Evolutionary conservation across 805 yeast species (phyloP).

Genomic region (Candida ascalaphidarum): DNA sequence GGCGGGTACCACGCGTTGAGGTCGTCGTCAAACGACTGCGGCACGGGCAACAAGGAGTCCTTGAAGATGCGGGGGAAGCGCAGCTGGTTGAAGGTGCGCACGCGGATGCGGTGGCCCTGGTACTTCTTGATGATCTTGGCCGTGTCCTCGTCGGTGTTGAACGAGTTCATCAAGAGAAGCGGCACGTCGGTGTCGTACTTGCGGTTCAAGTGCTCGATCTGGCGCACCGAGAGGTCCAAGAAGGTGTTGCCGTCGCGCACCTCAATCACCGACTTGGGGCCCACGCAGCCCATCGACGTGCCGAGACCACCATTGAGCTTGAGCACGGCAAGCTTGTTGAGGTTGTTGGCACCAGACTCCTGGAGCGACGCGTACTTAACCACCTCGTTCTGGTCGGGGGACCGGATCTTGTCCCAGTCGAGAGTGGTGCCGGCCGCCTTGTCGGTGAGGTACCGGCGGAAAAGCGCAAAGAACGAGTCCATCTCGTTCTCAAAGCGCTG

Average conservation of each 20-base stretch:
- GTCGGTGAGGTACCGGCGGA: slow-evolving; percentile 85
- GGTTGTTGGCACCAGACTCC: slow-evolving; percentile 26
- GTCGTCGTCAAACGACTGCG: slow-evolving; percentile 62
- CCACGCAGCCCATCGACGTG: slow-evolving; percentile 99
- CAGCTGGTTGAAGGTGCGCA: slow-evolving; percentile 96
- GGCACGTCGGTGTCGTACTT: slow-evolving; percentile 91
- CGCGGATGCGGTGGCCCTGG: slow-evolving; percentile 91
- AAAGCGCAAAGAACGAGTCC: slow-evolving; percentile 90
- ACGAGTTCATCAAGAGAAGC: slow-evolving; percentile 93
- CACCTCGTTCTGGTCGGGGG: slow-evolving; percentile 86
- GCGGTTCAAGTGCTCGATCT: slow-evolving; percentile 90
- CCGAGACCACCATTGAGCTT: slow-evolving; percentile 98
- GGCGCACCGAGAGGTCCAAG: slow-evolving; percentile 91
- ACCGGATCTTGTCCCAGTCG: slow-evolving; percentile 93
- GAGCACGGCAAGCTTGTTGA: slow-evolving; percentile 85
- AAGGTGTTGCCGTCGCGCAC: slow-evolving; percentile 98
- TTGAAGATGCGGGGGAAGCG: slow-evolving; percentile 91
- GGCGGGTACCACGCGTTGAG: slow-evolving; percentile 97
- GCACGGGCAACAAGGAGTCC: slow-evolving; percentile 95
- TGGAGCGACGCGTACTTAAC: slow-evolving; percentile 58
- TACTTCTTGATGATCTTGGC: slow-evolving; percentile 93
- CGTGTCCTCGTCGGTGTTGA: slow-evolving; percentile 95
- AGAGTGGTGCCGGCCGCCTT: slow-evolving; percentile 78
- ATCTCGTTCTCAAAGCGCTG: slow-evolving; percentile 75
- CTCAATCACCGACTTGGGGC: slow-evolving; percentile 96